These are phyloP conservation scores for Dovyalis caffra DNA, from an alignment of 345 rosid genomes.

Conservation along the genomic window DNA sequence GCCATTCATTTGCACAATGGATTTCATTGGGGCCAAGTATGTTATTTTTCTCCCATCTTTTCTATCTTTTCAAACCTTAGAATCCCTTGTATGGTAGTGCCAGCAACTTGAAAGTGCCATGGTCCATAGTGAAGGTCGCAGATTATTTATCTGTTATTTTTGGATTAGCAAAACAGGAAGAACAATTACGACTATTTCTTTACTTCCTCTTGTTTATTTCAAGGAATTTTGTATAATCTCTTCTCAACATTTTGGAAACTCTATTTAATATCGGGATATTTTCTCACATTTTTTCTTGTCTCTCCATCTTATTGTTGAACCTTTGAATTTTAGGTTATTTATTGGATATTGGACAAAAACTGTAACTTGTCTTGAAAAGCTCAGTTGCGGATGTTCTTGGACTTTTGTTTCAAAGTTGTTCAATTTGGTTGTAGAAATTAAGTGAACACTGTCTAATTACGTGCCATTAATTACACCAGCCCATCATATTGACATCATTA, in stretches of 20 bases:
- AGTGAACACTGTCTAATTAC: background rate
- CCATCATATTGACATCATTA: background rate
- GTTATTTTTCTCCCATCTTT: constrained; percentile 20
- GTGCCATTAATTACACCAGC: background rate
- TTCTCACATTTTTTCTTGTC: background rate
- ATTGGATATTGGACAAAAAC: background rate
- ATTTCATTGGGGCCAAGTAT: constrained; percentile 95
- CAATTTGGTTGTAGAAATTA: background rate
- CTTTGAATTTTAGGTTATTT: background rate
- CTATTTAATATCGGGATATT: background rate
- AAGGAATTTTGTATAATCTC: background rate
- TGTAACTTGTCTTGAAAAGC: background rate
- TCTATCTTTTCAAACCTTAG: background rate
- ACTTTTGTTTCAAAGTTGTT: background rate
- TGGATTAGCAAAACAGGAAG: background rate
- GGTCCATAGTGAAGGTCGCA: background rate
- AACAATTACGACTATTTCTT: background rate
- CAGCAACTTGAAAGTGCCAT: background rate
- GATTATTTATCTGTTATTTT: background rate
- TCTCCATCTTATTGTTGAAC: background rate
- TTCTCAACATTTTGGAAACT: background rate
- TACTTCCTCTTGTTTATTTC: background rate
- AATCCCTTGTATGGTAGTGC: background rate
- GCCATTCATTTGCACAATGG: constrained; percentile 99
- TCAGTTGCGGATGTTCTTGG: background rate